Evolutionary conservation across 169 alveolate species (phyloP), one percentile per base, ranked within the genome.

Genomic region (Eimeria necatrix): DNA sequence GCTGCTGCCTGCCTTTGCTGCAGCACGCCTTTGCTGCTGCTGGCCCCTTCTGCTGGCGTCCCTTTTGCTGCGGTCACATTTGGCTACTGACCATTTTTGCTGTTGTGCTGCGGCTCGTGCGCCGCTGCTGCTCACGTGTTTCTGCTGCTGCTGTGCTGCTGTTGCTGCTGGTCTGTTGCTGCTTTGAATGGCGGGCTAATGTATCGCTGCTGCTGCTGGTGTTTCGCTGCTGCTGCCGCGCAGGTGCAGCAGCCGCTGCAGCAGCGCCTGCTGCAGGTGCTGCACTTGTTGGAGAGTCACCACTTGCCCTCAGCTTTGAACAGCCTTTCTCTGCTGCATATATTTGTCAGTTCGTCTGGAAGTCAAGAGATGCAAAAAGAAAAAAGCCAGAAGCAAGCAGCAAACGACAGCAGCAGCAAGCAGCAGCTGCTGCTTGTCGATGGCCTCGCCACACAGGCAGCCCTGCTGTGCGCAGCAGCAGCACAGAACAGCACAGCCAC

Each of bases 401-500:
- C 52, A 7, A 73, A 9, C 56, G 52, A 73, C 24, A 26, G 46
- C 51, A 41, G 18, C 18, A 20, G 10, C 3, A 41, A 24, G 16
- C 10, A 24, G 16, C 10, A n/a, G 52, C 83, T 73, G 56, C 83
- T 73, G 56, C 83, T 73, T n/a, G 83, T 73, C 4, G 83, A 73
- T 41, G 83, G 83, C n/a, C 56, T 73, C 10, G 83, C 83, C 16
- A 73, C 83, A 73, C 83, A 73, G 46, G 83, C 83, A 26, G 48
- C 83, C 24, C 46, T 73, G 1, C 51, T 73, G n/a, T 73, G 83
- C 20, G 46, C 51, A 32, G 48, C 24, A 22, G 18, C 12, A 73
- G 41, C 41, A 32, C 41, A 32, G 41, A 41, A 18, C 74, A 18
- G 20, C 48, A 73, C 52, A 8, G 16, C 83, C 12, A 73, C 83